Conservation (phyloP, 257 asterid genomes). For the Lithospermum erythrorhizon region DNA sequence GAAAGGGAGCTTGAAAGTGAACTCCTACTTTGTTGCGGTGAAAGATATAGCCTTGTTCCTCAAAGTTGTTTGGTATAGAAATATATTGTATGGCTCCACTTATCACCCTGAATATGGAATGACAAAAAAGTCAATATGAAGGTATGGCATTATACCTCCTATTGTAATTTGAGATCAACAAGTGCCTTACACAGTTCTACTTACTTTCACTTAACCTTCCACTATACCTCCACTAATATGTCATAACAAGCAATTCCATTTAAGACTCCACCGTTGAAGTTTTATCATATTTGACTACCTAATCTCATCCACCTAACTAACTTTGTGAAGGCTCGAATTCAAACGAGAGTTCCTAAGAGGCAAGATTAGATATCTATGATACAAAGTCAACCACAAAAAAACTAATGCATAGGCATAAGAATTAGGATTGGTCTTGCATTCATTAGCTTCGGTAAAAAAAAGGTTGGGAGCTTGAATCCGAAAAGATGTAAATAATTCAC, state of each 20-base stretch:
- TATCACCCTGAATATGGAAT: too few species aligned
- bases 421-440: background rate
- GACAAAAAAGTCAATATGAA: too few species aligned
- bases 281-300: background rate
- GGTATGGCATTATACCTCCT: background rate
- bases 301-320: too few species aligned
- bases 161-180: background rate
- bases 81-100: too few species aligned
- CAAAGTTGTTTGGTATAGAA: too few species aligned
- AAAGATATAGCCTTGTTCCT: background rate
- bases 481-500: slow-evolving; percentile 25
- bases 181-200: background rate
- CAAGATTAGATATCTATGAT: background rate
- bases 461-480: background rate
- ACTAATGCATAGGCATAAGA: background rate
- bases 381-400: background rate
- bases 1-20: background rate
- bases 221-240: background rate
- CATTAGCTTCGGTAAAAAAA: too few species aligned
- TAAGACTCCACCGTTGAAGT: background rate
- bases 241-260: background rate
- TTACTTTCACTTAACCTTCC: too few species aligned
- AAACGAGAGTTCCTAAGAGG: background rate
- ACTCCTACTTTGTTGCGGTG: background rate
- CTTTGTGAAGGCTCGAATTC: background rate